Evolutionary conservation across 176 grass and related monocot genomes (phyloP), one percentile per base, ranked within the genome.

Genomic region (Zizania latifolia): DNA sequence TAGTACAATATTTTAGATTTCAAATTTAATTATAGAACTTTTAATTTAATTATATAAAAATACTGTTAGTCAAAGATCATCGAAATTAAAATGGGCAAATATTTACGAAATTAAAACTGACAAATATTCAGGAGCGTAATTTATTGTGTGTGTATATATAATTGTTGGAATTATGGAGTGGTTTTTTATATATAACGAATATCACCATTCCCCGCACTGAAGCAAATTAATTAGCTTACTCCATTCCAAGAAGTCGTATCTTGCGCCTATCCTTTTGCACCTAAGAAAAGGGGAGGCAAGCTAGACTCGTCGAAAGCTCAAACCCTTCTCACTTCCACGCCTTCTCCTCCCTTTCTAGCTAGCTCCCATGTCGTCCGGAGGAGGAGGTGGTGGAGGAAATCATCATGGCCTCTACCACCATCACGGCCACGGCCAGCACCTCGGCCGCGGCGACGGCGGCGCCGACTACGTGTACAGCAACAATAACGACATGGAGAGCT

Each of bases 341-440:
- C 31, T n/a, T 68, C 62, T 83, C 75, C 41, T 62, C 41, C 80
- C 80, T 88, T 74, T 79, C 70, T 30, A 62, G 68, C 61, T 73
- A 46, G 37, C 77, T 76, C 50, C 50, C 80, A 88, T 88, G 86
- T 88, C 86, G 79, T 88, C 80, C 60, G 80, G 80, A 83, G 74
- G 74, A 65, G 53, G 74, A 65, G n/a, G n/a, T n/a, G n/a, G n/a
- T n/a, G n/a, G n/a, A 65, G 85, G 78, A 55, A 74, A 83, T 73
- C 77, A 26, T n/a, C 64, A 58, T 69, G 77, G 50, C 26, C 35
- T 56, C 51, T 69, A 79, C 77, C 64, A 79, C 64, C 77, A 69
- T 24, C 77, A 69, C 28, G 77, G 48, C 2, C 54, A 74, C 71
- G 70, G 50, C 6, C 4, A 6, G 26, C 51, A 69, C 19, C 64